A percentile compares a stretch with the other conserved stretches of the same genome.
phyloP scores from a whole-genome alignment of 2,329 filamentous ascomycete species.

The Akanthomyces muscarius region DNA sequence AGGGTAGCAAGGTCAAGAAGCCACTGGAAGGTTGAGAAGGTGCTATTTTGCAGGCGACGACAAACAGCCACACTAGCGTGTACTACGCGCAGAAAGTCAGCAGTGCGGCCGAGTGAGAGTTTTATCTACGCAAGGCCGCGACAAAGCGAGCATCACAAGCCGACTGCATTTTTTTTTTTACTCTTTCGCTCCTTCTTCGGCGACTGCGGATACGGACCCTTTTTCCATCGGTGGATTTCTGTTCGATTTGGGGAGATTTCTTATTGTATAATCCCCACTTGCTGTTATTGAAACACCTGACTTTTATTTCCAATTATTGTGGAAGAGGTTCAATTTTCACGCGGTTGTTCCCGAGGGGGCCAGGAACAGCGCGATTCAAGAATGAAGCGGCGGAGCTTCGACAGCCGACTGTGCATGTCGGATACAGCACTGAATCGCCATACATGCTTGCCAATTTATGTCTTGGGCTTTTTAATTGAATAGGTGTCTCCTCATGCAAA shows the following conservation, averaged over 20 bases:
- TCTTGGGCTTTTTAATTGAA: too few species aligned
- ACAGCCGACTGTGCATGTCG: background rate
- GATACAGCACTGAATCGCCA: too few species aligned
- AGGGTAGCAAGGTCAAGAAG: background rate
- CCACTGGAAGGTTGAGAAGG: too few species aligned
- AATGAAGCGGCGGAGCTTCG: background rate
- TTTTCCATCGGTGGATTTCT: background rate
- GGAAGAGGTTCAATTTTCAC: background rate
- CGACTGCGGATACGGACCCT: background rate
- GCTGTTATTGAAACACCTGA: background rate
- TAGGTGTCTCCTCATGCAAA: too few species aligned
- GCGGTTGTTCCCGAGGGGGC: background rate
- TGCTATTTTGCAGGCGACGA: background rate
- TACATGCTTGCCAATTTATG: too few species aligned
- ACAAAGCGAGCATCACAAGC: conserved; percentile 7
- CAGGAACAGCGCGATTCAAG: background rate
- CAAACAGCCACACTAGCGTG: background rate
- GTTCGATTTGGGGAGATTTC: background rate
- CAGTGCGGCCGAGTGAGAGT: background rate
- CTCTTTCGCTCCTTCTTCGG: background rate
- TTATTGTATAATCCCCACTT: background rate
- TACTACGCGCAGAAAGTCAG: background rate
- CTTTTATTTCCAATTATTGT: background rate
- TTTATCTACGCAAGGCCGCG: background rate
- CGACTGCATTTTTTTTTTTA: background rate